phyloP scores from a whole-genome alignment of 495 filamentous ascomycete genomes.

The Penicillium lividum region DNA sequence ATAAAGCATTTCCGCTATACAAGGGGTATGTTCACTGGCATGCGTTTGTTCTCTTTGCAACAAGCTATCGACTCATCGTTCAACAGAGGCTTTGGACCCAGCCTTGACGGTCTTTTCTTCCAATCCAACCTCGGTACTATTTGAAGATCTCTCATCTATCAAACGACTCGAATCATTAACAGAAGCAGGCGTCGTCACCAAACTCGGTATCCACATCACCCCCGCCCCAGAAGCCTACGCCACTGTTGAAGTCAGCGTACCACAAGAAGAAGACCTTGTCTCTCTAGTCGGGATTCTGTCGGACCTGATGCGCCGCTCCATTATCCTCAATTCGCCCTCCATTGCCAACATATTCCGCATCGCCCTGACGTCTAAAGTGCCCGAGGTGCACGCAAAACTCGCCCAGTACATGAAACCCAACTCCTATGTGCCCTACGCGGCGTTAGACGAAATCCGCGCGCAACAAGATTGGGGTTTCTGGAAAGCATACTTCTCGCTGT shows the following conservation, averaged over 20 bases:
- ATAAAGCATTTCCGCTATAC: not conserved
- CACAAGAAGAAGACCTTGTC: not conserved
- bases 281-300: not conserved
- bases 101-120: not conserved
- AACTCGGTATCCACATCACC: not conserved
- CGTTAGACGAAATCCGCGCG: not conserved
- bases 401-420: not conserved
- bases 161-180: not conserved
- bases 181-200: not conserved
- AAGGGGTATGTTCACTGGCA: not conserved
- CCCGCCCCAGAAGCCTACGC: not conserved
- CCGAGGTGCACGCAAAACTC: not conserved
- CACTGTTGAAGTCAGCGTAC: not conserved
- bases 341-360: conserved; percentile 2
- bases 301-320: conserved; percentile 1
- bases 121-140: not conserved
- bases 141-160: not conserved
- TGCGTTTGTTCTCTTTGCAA: not conserved
- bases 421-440: not conserved
- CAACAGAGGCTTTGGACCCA: not conserved
- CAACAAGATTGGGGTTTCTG: not conserved
- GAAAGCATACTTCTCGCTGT: not conserved
- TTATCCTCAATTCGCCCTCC: not conserved
- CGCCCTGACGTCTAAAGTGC: not conserved
- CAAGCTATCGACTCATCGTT: not conserved